These are phyloP conservation scores for Gonium pectorale DNA, from an alignment of 139 green algal genomes.

Conservation along the genomic window DNA sequence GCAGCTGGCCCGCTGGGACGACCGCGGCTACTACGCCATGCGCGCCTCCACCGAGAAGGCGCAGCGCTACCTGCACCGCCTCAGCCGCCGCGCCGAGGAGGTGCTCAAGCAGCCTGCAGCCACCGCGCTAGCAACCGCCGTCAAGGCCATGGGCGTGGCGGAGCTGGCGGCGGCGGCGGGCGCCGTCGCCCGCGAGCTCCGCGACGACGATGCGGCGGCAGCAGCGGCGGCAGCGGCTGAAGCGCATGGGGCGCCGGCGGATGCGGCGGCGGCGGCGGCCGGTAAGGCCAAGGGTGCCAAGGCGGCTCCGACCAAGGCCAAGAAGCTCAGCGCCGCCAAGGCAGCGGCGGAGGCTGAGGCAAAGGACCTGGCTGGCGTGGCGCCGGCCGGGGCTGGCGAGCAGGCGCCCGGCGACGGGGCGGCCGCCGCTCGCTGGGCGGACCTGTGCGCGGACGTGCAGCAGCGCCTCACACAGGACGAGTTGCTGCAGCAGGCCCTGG, in stretches of 20 bases:
- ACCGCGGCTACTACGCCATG: conserved; percentile 94
- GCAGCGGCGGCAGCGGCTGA: neutral
- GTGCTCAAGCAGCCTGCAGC: conserved; percentile 66
- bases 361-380: neutral
- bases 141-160: conserved; percentile 57
- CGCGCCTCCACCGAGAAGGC: conserved; percentile 84
- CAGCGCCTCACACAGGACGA: neutral
- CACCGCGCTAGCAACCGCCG: conserved; percentile 59
- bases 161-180: conserved; percentile 62
- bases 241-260: neutral
- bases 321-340: conserved; percentile 7
- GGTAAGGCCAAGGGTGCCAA: neutral
- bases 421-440: neutral
- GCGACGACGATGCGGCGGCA: neutral
- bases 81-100: conserved; percentile 65
- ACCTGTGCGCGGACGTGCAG: neutral
- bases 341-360: conserved; percentile 15
- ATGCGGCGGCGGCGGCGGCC: neutral
- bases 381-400: neutral
- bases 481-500: neutral
- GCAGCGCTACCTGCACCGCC: conserved; percentile 88
- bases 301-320: neutral
- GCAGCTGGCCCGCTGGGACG: conserved; percentile 96
- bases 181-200: neutral
- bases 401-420: neutral